Evolutionary conservation across 495 filamentous ascomycete genomes (phyloP).

Genomic region (Aspergillus nanangensis): DNA sequence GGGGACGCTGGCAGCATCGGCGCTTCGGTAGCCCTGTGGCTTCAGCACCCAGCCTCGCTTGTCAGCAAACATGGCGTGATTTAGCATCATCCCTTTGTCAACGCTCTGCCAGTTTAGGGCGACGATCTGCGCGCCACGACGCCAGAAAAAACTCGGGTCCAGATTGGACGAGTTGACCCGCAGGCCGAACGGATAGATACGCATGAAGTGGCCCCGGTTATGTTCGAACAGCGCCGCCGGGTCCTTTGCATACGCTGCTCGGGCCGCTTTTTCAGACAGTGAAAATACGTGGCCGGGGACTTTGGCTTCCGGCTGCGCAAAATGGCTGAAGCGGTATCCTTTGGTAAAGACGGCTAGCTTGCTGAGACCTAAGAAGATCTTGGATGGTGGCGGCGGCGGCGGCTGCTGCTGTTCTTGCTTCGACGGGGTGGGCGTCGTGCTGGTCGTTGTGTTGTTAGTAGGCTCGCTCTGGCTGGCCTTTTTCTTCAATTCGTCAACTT

Average conservation of each 20-base stretch:
- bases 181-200: constrained; percentile 79
- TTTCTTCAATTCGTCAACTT: constrained; percentile 7
- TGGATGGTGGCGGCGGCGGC: constrained; percentile 45
- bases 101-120: constrained; percentile 93
- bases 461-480: constrained; percentile 2
- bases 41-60: constrained; percentile 83
- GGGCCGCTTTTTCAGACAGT: constrained; percentile 73
- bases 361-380: constrained; percentile 71
- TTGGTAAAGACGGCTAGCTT: constrained; percentile 77
- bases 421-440: too few species aligned
- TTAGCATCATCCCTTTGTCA: constrained; percentile 93
- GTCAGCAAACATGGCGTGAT: constrained; percentile 84
- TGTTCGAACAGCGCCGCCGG: constrained; percentile 66
- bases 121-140: constrained; percentile 84
- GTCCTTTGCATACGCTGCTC: constrained; percentile 61
- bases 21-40: constrained; percentile 60
- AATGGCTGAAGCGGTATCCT: constrained; percentile 70
- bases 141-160: constrained; percentile 80
- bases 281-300: constrained; percentile 85
- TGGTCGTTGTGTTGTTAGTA: constrained; percentile 3
- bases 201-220: constrained; percentile 81
- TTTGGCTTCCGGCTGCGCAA: constrained; percentile 59
- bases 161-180: constrained; percentile 82
- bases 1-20: constrained; percentile 11
- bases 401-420: too few species aligned